These are phyloP conservation scores for Crithidia brevicula DNA, from an alignment of 208 protist species.

Conservation along the genomic window DNA sequence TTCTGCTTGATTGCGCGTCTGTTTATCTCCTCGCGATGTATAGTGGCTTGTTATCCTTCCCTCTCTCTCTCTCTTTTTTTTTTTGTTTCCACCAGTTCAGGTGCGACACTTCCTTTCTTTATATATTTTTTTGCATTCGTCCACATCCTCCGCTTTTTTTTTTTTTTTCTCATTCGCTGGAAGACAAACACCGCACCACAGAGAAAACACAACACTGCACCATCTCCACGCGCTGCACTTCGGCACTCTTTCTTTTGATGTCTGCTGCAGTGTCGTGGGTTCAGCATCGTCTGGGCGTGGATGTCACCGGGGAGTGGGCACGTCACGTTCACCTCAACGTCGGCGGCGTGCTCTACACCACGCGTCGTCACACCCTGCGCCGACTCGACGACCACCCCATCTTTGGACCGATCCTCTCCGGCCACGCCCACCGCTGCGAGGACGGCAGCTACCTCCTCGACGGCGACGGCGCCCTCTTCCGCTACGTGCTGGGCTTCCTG, in stretches of 20 bases:
- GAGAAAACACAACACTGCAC: too few species aligned
- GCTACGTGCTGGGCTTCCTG: constrained; percentile 67
- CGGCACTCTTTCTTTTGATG: too few species aligned
- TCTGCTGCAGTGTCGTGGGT: constrained; percentile 34
- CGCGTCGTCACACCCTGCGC: constrained; percentile 43
- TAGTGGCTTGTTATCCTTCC: too few species aligned
- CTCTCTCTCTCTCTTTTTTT: constrained; percentile 5
- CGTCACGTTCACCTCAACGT: constrained; percentile 65
- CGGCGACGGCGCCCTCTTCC: constrained; percentile 65
- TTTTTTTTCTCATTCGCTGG: too few species aligned
- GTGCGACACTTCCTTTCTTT: background rate
- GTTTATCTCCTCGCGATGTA: too few species aligned
- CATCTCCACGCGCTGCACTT: too few species aligned
- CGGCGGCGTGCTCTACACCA: constrained; percentile 62
- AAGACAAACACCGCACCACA: too few species aligned
- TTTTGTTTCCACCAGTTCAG: background rate
- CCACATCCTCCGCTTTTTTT: too few species aligned
- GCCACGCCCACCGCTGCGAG: constrained; percentile 38
- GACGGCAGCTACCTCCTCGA: constrained; percentile 75
- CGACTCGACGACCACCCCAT: constrained; percentile 36
- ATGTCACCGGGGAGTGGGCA: constrained; percentile 50
- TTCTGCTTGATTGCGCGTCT: too few species aligned
- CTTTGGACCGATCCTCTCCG: constrained; percentile 64
- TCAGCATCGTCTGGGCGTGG: constrained; percentile 42
- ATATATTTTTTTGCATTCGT: constrained; percentile 5